Base-by-base conservation (phyloP, 2,329 filamentous ascomycete species). In the Verticillium longisporum region DNA sequence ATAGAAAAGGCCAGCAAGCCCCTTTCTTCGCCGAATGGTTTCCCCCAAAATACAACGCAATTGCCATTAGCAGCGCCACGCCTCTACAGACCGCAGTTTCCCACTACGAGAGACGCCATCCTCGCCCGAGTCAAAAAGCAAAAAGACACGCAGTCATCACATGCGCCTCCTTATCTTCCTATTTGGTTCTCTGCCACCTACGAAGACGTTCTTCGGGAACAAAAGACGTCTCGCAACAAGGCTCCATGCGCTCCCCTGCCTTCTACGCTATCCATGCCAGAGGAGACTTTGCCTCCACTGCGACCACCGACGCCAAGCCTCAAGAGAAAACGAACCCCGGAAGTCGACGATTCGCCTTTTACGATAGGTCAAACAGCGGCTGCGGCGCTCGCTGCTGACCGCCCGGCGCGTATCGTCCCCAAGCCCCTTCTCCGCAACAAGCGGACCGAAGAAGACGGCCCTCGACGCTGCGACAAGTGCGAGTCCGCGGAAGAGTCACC, bases 281-380 rank as follows among this genome's bases (percentile, higher is more conserved):
- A 50, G 45, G 18, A 4, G 18, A 21, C n/a, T 2, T 18, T 50
- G 3, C 45, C 45, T 50, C 45, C 45, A 10, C 45, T 50, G 18
- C 6, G 45, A 13, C 45, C 45, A 4, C 45, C 45, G 11, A 50
- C 21, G 21, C 45, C 45, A 6, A 61, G 65, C 3, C 45, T 66
- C 14, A 75, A 75, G 63, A 66, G 72, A 38, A 75, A 75, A 62
- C 67, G 69, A 61, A 65, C 65, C 13, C 31, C 63, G 2, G 57
- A 60, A 15, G 59, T 32, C 1, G 62, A 62, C 14, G 61, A 56
- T 1, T 62, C n/a, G 45, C 10, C 18, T 1, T n/a, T 7, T 1
- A 21, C 11, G n/a, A 21, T 21, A 21, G n/a, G 59, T 14, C 50
- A n/a, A 21, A 18, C 60, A 9, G 26, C 55, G 31, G 38, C 57